Percentiles rank a stretch among this genome's conserved stretches.
Evolutionary conservation across 176 grass and related monocot species (phyloP).

Genomic region (Phoenix roebelenii): DNA sequence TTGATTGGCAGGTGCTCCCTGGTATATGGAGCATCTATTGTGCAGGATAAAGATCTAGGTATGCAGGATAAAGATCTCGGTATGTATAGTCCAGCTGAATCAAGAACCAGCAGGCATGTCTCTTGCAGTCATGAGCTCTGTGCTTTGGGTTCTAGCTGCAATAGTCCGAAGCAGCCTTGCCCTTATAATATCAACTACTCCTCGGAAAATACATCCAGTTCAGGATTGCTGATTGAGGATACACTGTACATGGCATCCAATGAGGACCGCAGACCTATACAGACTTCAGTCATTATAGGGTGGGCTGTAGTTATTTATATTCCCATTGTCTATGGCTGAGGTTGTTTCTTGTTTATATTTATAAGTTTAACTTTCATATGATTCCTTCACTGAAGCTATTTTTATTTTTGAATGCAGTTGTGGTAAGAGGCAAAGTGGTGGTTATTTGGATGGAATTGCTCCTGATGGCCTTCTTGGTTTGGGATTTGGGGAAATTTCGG

Average conservation of each 20-base stretch:
- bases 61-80: constrained; percentile 96
- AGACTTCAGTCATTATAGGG: constrained; percentile 91
- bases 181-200: constrained; percentile 68
- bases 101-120: constrained; percentile 74
- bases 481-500: constrained; percentile 75
- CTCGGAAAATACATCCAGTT: constrained; percentile 93
- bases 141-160: constrained; percentile 37
- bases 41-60: constrained; percentile 96
- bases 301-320: constrained; percentile 17
- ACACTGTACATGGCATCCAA: constrained; percentile 55
- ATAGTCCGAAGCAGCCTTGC: constrained; percentile 73
- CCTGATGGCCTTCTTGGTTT: constrained; percentile 95
- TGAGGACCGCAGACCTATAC: constrained; percentile 43
- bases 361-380: not conserved
- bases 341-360: not conserved
- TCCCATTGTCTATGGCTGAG: not conserved
- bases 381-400: not conserved
- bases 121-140: constrained; percentile 86
- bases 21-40: constrained; percentile 91
- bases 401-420: constrained; percentile 39
- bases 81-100: constrained; percentile 82
- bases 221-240: constrained; percentile 87
- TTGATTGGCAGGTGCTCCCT: constrained; percentile 99
- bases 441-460: constrained; percentile 83
- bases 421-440: constrained; percentile 87